phyloP scores from a whole-genome alignment of 177 flowering plant species.

The Vitis hybrid region DNA sequence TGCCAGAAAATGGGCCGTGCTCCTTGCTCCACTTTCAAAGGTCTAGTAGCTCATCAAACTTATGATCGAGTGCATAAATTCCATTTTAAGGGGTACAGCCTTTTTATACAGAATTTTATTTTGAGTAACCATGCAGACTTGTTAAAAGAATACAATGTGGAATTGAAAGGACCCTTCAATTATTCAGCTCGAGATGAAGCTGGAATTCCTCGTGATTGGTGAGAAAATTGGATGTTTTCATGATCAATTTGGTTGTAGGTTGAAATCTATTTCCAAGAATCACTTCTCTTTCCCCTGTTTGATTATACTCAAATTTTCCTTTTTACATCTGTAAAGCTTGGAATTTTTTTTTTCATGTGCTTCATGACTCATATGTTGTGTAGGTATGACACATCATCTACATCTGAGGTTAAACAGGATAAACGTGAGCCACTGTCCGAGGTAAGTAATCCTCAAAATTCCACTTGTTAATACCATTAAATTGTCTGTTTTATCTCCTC shows the following conservation, averaged over 20 bases:
- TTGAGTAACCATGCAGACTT: conserved; percentile 43
- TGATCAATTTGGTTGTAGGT: neutral
- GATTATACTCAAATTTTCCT: neutral
- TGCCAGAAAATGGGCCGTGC: conserved; percentile 67
- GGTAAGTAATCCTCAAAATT: conserved; percentile 35
- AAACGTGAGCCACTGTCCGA: conserved; percentile 49
- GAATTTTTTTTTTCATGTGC: neutral
- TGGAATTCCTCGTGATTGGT: conserved; percentile 96
- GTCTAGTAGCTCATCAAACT: conserved; percentile 24
- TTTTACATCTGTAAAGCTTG: neutral
- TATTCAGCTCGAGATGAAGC: conserved; percentile 88
- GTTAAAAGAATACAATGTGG: conserved; percentile 70
- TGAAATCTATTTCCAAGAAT: neutral
- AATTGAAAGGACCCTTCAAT: conserved; percentile 94
- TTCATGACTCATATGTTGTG: conserved; percentile 17
- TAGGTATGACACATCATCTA: conserved; percentile 66
- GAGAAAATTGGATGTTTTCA: conserved; percentile 5
- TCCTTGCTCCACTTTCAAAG: conserved; percentile 80
- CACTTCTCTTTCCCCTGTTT: neutral
- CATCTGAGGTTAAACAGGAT: conserved; percentile 24
- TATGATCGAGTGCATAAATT: neutral
- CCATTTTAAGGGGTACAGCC: neutral
- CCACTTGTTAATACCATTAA: neutral
- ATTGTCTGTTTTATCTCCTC: neutral
- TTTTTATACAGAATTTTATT: neutral